A percentile compares a stretch with the other conserved stretches of the same genome.
These are phyloP conservation scores for Mycena metata DNA, from an alignment of 768 basidiomycete species.

Conservation along the genomic window DNA sequence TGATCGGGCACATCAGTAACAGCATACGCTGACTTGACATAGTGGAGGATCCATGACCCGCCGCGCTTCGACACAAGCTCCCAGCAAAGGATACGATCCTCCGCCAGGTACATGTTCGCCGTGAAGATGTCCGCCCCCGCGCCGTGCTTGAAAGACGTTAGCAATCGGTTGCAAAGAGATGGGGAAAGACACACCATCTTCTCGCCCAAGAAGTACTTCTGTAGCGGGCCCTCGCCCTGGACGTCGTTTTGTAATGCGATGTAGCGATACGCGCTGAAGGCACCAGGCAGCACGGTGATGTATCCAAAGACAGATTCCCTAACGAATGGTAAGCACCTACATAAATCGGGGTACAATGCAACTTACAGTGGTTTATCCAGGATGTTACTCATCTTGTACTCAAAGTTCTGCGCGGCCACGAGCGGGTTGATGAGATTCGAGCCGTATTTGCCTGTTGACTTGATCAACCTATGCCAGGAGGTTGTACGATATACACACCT, in stretches of 20 bases:
- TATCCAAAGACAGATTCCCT: conserved; percentile 92
- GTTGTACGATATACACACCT: conserved; percentile 76
- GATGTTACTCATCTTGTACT: conserved; percentile 94
- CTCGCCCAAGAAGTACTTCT: conserved; percentile 98
- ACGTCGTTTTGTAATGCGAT: conserved; percentile 92
- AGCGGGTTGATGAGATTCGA: conserved; percentile 86
- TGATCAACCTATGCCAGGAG: conserved; percentile 2
- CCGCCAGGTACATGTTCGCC: conserved; percentile 96
- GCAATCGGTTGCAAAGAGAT: conserved; percentile 6
- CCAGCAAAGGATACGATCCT: conserved; percentile 97
- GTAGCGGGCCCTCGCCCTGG: conserved; percentile 87
- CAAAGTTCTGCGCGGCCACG: conserved; percentile 96
- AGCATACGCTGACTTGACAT: conserved; percentile 94
- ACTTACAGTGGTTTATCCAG: conserved; percentile 86
- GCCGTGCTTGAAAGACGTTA: conserved; percentile 65
- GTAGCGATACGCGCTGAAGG: conserved; percentile 93
- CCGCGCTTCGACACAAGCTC: conserved; percentile 96
- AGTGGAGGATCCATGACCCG: conserved; percentile 93
- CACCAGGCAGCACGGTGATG: conserved; percentile 93
- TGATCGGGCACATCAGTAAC: conserved; percentile 95
- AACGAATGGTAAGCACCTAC: background rate
- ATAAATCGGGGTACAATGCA: background rate
- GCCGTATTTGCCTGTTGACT: conserved; percentile 65
- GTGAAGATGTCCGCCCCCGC: conserved; percentile 93
- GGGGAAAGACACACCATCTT: conserved; percentile 71